Conservation (phyloP, 192 early-diverging fungal genomes). For the Kappamyces sp. region DNA sequence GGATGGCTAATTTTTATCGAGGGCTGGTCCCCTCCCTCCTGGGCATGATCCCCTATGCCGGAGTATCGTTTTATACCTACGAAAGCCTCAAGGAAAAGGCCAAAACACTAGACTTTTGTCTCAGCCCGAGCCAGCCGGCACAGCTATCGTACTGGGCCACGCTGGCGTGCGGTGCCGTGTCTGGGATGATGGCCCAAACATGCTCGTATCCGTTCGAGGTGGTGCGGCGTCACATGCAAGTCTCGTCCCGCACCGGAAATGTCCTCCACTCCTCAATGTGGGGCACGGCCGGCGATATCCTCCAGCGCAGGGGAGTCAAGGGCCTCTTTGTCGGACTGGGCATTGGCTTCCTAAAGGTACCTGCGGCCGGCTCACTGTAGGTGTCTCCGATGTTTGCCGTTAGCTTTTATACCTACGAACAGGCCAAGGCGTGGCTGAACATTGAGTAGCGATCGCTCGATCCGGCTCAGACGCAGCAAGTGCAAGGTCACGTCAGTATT, state of each 20-base stretch:
- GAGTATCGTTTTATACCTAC: conserved; percentile 90
- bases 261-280: conserved; percentile 12
- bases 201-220: conserved; percentile 90
- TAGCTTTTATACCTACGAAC: conserved; percentile 81
- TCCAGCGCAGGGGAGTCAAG: conserved; percentile 55
- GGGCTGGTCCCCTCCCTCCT: conserved; percentile 82
- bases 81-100: conserved; percentile 61
- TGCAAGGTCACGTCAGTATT: too few species aligned
- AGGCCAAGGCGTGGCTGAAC: conserved; percentile 54
- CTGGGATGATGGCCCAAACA: conserved; percentile 82
- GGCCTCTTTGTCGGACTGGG: conserved; percentile 97
- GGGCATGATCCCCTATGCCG: conserved; percentile 97
- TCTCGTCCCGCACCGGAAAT: conserved; percentile 19
- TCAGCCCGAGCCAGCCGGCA: conserved; percentile 14
- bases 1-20: conserved; percentile 85
- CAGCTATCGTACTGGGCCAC: conserved; percentile 66
- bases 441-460: conserved; percentile 28
- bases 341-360: conserved; percentile 93
- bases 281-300: conserved; percentile 62
- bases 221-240: conserved; percentile 78
- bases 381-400: conserved; percentile 82
- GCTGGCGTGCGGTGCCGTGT: conserved; percentile 71
- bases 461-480: too few species aligned
- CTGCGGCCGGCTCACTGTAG: too few species aligned
- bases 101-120: conserved; percentile 30